Evolutionary conservation across 139 green algal genomes (phyloP).

Genomic region (Astrephomene gubernaculifera): DNA sequence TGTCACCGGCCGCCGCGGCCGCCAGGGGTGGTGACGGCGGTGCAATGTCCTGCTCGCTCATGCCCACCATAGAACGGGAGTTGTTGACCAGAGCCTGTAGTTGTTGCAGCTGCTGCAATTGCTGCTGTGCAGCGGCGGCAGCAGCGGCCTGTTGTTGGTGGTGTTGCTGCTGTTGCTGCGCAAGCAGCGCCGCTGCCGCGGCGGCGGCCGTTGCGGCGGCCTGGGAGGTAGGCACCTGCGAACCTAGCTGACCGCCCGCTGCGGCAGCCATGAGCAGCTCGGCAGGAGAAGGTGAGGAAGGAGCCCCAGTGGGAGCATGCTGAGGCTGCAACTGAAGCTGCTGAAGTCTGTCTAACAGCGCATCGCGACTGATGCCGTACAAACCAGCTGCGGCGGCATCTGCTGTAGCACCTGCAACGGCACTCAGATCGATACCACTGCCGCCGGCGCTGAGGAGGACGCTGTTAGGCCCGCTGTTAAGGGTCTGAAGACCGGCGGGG

Average conservation of each 20-base stretch:
- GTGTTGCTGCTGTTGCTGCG: conserved; percentile 27
- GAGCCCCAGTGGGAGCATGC: not conserved
- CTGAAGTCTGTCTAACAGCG: conserved; percentile 17
- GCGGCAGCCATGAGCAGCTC: conserved; percentile 30
- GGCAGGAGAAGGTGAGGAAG: not conserved
- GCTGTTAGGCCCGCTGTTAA: not conserved
- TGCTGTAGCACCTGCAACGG: not conserved
- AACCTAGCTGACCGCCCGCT: not conserved
- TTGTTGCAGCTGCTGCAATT: conserved; percentile 33
- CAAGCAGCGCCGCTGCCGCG: not conserved
- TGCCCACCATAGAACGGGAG: not conserved
- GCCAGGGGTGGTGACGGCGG: not conserved
- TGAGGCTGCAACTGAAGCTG: not conserved
- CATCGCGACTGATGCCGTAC: conserved; percentile 1
- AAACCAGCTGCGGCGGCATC: not conserved
- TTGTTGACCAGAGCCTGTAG: not conserved
- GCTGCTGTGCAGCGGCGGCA: not conserved
- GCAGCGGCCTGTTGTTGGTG: not conserved
- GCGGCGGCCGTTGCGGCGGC: not conserved
- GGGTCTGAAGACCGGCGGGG: not conserved
- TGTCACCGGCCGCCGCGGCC: not conserved
- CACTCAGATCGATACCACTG: not conserved
- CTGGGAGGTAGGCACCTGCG: not conserved
- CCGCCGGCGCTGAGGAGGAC: conserved; percentile 1
- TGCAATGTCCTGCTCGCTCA: not conserved